Percentiles rank a stretch among this genome's conserved stretches.
These are phyloP conservation scores for Tetrahymena borealis DNA, from an alignment of 73 alveolate genomes.

Conservation along the genomic window DNA sequence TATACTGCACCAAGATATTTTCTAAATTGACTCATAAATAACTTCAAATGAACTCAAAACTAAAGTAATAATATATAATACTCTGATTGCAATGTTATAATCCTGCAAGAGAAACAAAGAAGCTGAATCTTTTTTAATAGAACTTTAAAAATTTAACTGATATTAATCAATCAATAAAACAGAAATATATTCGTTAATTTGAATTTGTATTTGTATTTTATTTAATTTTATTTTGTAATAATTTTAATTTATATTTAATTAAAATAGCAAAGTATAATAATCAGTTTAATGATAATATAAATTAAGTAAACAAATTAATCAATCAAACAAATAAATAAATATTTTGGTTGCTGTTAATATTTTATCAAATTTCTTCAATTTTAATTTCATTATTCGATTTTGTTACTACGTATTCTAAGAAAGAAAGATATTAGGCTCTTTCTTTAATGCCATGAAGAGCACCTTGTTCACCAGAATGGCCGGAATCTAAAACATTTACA, in stretches of 20 bases:
- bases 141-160: not conserved
- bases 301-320: too few species aligned
- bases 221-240: too few species aligned
- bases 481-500: conserved; percentile 11
- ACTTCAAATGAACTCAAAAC: not conserved
- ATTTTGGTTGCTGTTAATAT: too few species aligned
- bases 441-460: conserved; percentile 4
- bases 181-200: too few species aligned
- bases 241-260: too few species aligned
- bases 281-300: too few species aligned
- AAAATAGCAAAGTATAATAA: too few species aligned
- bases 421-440: conserved; percentile 24
- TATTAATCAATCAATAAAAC: too few species aligned
- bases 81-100: not conserved
- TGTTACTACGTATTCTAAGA: conserved; percentile 31
- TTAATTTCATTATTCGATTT: conserved; percentile 1
- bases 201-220: too few species aligned
- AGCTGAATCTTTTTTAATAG: not conserved
- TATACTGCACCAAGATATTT: not conserved
- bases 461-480: conserved; percentile 29
- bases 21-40: not conserved
- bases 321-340: too few species aligned
- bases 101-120: not conserved
- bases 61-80: not conserved
- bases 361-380: not conserved